These are phyloP conservation scores for Asterophora lycoperdoides DNA, from an alignment of 768 basidiomycete genomes.

Conservation along the genomic window DNA sequence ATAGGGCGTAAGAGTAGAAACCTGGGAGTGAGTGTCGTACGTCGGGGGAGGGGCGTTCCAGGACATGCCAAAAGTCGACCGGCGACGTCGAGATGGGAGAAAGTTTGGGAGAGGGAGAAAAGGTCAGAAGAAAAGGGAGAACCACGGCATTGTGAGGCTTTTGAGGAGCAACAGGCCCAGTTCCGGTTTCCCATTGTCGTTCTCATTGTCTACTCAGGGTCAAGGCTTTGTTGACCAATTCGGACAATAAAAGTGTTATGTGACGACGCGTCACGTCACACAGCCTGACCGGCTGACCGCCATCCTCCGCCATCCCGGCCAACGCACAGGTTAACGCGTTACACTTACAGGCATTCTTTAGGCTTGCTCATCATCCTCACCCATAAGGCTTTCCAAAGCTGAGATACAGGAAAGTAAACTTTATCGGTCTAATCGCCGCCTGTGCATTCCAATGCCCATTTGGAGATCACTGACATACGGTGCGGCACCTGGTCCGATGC, in stretches of 20 bases:
- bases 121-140: slow-evolving; percentile 15
- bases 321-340: too few species aligned
- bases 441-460: background rate
- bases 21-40: slow-evolving; percentile 49
- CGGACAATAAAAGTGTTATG: background rate
- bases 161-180: slow-evolving; percentile 6
- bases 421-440: background rate
- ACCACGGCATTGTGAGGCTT: slow-evolving; percentile 13
- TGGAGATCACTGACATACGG: too few species aligned
- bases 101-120: slow-evolving; percentile 14
- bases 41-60: slow-evolving; percentile 49
- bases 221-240: background rate
- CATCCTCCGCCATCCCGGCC: too few species aligned
- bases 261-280: background rate
- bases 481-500: background rate
- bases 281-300: too few species aligned
- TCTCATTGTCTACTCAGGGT: slow-evolving; percentile 6
- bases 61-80: slow-evolving; percentile 39
- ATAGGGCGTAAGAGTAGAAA: slow-evolving; percentile 65
- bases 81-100: slow-evolving; percentile 36
- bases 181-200: slow-evolving; percentile 4
- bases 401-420: background rate
- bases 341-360: too few species aligned
- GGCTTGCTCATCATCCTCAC: background rate
- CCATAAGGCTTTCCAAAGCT: too few species aligned